A percentile compares a stretch with the other conserved stretches of the same genome.
phyloP scores from a whole-genome alignment of 768 basidiomycete genomes.

The Russula virescens region DNA sequence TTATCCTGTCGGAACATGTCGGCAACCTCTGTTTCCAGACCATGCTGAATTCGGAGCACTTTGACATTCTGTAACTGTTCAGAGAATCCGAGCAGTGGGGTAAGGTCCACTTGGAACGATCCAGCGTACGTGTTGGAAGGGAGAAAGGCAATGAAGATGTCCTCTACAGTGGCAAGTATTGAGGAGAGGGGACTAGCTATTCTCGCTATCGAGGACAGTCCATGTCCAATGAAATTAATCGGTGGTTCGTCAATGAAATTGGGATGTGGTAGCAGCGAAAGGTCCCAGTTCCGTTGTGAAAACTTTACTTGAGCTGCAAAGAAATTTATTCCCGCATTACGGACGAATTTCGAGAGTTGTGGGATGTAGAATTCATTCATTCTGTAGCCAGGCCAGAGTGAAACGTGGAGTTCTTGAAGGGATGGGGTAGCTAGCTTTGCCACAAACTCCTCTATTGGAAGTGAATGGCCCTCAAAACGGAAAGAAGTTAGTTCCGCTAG shows the following conservation, averaged over 20 bases:
- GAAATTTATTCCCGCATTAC: too few relatives aligned
- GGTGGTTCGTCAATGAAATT: background rate
- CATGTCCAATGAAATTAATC: background rate
- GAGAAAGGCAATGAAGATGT: too few relatives aligned
- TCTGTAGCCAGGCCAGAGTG: too few relatives aligned
- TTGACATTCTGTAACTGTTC: too few relatives aligned
- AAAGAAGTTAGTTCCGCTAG: background rate
- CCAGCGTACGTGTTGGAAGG: too few relatives aligned
- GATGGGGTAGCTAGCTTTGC: background rate
- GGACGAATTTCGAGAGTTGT: background rate
- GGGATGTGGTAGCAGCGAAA: background rate
- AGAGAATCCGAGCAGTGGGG: too few relatives aligned
- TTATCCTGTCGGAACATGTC: background rate
- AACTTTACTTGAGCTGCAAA: background rate
- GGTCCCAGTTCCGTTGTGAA: fast-evolving
- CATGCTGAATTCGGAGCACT: background rate
- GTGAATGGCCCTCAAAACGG: background rate
- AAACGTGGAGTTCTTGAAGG: background rate
- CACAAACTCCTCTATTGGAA: background rate
- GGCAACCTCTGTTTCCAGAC: background rate
- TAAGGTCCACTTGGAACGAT: too few relatives aligned
- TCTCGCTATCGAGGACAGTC: too few relatives aligned
- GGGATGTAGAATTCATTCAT: background rate
- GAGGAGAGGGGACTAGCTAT: background rate
- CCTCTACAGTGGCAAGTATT: background rate